These are phyloP conservation scores for Geotrichum europaeum DNA, from an alignment of 1,139 yeast species.

Conservation along the genomic window DNA sequence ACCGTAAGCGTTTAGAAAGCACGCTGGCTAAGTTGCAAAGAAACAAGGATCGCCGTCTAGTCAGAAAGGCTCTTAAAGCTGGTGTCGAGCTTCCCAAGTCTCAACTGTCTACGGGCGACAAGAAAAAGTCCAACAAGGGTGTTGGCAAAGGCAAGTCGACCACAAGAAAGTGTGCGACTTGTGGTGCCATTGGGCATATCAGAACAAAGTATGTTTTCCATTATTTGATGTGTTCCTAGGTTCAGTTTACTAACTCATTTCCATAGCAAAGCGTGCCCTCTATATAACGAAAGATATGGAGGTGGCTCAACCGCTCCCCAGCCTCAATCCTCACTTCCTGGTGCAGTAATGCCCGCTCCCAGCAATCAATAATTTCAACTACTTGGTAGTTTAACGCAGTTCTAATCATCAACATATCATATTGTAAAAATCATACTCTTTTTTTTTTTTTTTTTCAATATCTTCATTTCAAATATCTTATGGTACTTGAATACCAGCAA, in stretches of 20 bases:
- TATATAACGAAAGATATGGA: constrained; percentile 47
- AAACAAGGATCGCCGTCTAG: constrained; percentile 57
- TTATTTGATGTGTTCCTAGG: neutral
- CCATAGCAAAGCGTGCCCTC: constrained; percentile 67
- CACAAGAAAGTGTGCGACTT: constrained; percentile 82
- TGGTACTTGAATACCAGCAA: too few species aligned
- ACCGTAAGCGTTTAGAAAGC: constrained; percentile 69
- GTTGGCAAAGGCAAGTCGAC: constrained; percentile 51
- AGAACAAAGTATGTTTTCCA: constrained; percentile 56
- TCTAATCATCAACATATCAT: too few species aligned
- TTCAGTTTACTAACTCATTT: constrained; percentile 14
- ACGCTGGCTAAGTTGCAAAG: constrained; percentile 80
- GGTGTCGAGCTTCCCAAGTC: constrained; percentile 24
- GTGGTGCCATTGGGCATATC: constrained; percentile 94
- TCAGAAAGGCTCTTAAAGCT: constrained; percentile 45
- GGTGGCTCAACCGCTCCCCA: constrained; percentile 19
- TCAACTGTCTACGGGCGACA: constrained; percentile 34
- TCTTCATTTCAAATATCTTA: too few species aligned
- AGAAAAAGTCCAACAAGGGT: constrained; percentile 30
- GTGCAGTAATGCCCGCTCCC: constrained; percentile 11
- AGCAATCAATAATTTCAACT: constrained; percentile 8
- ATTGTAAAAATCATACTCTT: too few species aligned
- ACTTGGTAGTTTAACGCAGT: neutral
- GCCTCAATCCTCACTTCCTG: constrained; percentile 4
- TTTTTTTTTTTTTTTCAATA: too few species aligned